Base-by-base conservation (phyloP, 179 eudicot species). In the Monotropa hypopitys region DNA sequence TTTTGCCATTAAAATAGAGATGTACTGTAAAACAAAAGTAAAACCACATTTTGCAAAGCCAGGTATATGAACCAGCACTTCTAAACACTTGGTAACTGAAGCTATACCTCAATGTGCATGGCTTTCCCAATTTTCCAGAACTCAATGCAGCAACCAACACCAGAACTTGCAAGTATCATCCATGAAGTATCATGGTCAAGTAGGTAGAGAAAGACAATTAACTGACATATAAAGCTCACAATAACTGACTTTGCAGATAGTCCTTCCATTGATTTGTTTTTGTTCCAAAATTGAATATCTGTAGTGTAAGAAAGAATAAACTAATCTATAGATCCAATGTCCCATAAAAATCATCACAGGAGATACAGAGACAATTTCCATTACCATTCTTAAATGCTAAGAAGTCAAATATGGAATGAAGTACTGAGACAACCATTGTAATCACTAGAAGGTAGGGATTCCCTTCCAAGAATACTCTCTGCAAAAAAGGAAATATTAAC, bases 221-320 rank as follows among this genome's bases (percentile, higher is more conserved):
- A 82, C 87, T 95, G 99, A 76, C 86, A 83, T 76, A 93, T 71
- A 81, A 95, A 95, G 88, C 90, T 93, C 81, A 93, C 99, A 61
- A 95, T 84, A 46, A 93, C 98, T 47, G 99, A 80, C 80, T 95
- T 95, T 38, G 99, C 97, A 65, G 99, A 95, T 62, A 95, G 83
- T 43, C 99, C 99, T 86, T 95, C 98, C 99, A 95, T 93, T 5
- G 99, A 95, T 90, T 95, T 90, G 86, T 95, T 95, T 85, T 95
- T 95, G 87, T 93, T 95, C 99, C 99, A 95, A 83, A 93, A 95
- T 81, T 95, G 99, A 79, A 95, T 95, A 82, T 95, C 99, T 95
- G 82, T 54, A 79, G 23, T 72, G 32, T 69, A 57, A 4, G 21
- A 0, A 28, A 35, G 42, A 46, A 10, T 11, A 11, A 61, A 61